Percentiles rank a stretch among this genome's conserved stretches.
Evolutionary conservation across 2,329 filamentous ascomycete species (phyloP).

Genomic region (Simplicillium aogashimaense): DNA sequence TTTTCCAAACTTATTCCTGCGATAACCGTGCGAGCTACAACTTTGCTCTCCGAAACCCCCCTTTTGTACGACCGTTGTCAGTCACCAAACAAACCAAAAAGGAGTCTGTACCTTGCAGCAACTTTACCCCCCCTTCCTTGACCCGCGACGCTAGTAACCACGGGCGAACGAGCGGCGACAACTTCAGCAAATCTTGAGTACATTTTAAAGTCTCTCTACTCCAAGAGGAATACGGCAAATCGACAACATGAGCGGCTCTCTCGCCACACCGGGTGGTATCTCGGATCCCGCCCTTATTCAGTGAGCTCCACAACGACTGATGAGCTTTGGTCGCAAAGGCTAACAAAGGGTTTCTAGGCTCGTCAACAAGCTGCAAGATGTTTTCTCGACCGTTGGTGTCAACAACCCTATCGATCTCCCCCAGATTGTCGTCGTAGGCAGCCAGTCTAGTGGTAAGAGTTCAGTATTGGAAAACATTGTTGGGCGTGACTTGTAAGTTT

Average conservation of each 20-base stretch:
- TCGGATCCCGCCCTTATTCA: slow-evolving; percentile 59
- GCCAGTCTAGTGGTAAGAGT: slow-evolving; percentile 98
- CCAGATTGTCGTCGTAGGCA: slow-evolving; percentile 96
- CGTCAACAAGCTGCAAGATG: slow-evolving; percentile 99
- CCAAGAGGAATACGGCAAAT: background rate
- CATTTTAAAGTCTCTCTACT: background rate
- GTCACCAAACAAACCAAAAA: no score
- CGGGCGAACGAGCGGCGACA: no score
- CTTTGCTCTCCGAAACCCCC: no score
- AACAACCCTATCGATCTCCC: slow-evolving; percentile 99
- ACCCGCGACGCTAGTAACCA: no score
- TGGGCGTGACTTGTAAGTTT: slow-evolving; percentile 88
- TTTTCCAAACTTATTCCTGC: background rate
- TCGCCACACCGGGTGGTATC: slow-evolving; percentile 45
- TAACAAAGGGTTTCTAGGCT: slow-evolving; percentile 40
- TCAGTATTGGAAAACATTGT: slow-evolving; percentile 99
- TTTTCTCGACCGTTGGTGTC: slow-evolving; percentile 95
- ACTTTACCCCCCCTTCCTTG: no score
- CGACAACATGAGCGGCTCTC: slow-evolving; percentile 22
- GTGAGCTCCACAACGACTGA: slow-evolving; percentile 26
- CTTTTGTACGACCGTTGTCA: no score
- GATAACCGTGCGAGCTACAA: background rate
- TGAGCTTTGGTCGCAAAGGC: slow-evolving; percentile 3
- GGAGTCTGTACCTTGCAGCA: no score
- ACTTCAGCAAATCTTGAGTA: background rate